Percentiles rank a stretch among this genome's conserved stretches.
These are phyloP conservation scores for Backusella luteola DNA, from an alignment of 192 early-diverging fungal species.

Conservation along the genomic window DNA sequence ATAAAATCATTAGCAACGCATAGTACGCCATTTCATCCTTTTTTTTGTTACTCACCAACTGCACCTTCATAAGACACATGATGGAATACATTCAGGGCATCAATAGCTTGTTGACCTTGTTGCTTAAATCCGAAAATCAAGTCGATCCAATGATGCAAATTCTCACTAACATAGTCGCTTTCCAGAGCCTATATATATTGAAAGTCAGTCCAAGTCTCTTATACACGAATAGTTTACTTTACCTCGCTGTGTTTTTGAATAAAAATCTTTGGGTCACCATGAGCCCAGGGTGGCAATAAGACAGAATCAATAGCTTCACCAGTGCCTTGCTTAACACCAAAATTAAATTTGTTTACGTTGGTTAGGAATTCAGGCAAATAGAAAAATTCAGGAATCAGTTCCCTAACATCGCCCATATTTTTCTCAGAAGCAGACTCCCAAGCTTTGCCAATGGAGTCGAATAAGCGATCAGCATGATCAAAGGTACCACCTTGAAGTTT, in stretches of 20 bases:
- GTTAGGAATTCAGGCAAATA: constrained; percentile 90
- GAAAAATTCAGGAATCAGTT: constrained; percentile 96
- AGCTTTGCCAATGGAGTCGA: constrained; percentile 72
- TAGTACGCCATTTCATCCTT: not conserved
- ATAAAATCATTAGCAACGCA: not conserved
- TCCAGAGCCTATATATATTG: constrained; percentile 54
- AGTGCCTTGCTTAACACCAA: constrained; percentile 54
- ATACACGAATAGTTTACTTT: not conserved
- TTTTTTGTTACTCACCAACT: constrained; percentile 45
- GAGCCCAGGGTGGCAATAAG: constrained; percentile 84
- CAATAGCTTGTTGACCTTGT: constrained; percentile 79
- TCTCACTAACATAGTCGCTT: constrained; percentile 83
- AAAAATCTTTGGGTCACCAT: constrained; percentile 68
- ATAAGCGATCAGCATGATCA: constrained; percentile 81
- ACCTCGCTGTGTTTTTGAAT: constrained; percentile 75
- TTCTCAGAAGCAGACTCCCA: constrained; percentile 73
- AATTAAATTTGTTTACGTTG: constrained; percentile 70
- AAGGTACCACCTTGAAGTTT: constrained; percentile 79
- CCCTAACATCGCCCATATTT: constrained; percentile 83
- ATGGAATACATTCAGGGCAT: constrained; percentile 93
- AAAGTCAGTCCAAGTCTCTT: not conserved
- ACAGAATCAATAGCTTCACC: constrained; percentile 74
- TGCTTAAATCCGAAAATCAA: constrained; percentile 97
- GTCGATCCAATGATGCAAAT: constrained; percentile 94
- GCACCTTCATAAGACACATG: constrained; percentile 96